Evolutionary conservation across 139 green algal species (phyloP).

Genomic region (Haematococcus sp.): DNA sequence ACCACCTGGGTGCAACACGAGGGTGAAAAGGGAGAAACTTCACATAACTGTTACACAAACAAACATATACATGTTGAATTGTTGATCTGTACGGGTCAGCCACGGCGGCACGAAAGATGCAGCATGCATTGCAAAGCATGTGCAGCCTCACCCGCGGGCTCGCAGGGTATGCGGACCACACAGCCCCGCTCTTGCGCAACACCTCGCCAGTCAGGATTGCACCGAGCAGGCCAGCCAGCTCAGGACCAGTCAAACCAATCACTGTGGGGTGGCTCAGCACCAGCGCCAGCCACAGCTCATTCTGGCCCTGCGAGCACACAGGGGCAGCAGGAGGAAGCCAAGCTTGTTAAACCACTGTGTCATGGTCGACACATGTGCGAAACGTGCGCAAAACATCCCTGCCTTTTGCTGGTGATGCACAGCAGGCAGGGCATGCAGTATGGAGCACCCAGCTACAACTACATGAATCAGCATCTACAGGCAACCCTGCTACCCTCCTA

Average conservation of each 20-base stretch:
- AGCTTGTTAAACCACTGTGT: neutral
- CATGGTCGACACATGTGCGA: neutral
- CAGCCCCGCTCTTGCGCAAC: constrained; percentile 14
- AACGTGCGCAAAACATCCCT: neutral
- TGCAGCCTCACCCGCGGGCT: constrained; percentile 23
- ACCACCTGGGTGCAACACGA: constrained; percentile 24
- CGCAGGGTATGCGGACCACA: constrained; percentile 51
- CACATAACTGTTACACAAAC: too few relatives aligned
- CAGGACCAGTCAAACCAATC: constrained; percentile 42
- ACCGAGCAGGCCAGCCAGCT: constrained; percentile 63
- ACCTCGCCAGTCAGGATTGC: constrained; percentile 61
- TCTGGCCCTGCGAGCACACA: constrained; percentile 46
- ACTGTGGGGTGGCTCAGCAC: constrained; percentile 63
- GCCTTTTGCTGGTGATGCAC: neutral
- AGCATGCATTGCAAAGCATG: too few relatives aligned
- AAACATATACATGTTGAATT: neutral
- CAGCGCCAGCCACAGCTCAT: constrained; percentile 89
- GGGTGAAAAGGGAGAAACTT: neutral
- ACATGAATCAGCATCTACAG: too few relatives aligned
- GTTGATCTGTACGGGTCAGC: too few relatives aligned
- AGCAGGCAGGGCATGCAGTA: too few relatives aligned
- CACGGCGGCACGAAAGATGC: too few relatives aligned
- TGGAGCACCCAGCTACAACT: neutral
- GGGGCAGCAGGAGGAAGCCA: neutral
- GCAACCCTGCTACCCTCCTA: too few relatives aligned